These are phyloP conservation scores for Fusarium haematococcum DNA, from an alignment of 2,329 filamentous ascomycete species.

Conservation along the genomic window DNA sequence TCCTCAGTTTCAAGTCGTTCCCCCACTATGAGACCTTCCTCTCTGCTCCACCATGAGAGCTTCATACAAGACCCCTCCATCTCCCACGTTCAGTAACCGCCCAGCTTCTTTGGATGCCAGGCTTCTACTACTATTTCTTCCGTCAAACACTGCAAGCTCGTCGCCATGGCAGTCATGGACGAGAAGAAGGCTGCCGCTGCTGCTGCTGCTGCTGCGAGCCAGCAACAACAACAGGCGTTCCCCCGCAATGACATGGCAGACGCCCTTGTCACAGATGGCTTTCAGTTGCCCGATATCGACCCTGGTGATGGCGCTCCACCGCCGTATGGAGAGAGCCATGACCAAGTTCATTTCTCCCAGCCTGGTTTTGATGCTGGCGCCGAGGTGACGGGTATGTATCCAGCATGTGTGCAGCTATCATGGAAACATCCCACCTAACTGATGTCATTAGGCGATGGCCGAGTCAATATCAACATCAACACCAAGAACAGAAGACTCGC, in stretches of 20 bases:
- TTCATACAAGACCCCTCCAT: slow-evolving; percentile 9
- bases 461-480: slow-evolving; percentile 83
- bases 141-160: slow-evolving; percentile 1
- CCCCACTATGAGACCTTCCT: slow-evolving; percentile 4
- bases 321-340: slow-evolving; percentile 68
- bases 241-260: slow-evolving; percentile 37
- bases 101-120: slow-evolving; percentile 5
- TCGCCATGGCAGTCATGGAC: slow-evolving; percentile 44
- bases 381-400: slow-evolving; percentile 62
- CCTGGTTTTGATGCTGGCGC: slow-evolving; percentile 73
- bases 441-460: slow-evolving; percentile 71
- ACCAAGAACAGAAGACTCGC: slow-evolving; percentile 75
- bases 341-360: slow-evolving; percentile 70
- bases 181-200: slow-evolving; percentile 43
- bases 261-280: slow-evolving; percentile 53
- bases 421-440: slow-evolving; percentile 24
- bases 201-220: slow-evolving; percentile 37
- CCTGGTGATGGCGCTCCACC: slow-evolving; percentile 60
- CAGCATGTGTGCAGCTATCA: not conserved
- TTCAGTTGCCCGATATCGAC: slow-evolving; percentile 56
- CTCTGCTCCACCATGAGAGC: slow-evolving; percentile 8
- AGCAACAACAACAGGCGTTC: slow-evolving; percentile 28
- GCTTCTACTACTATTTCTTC: not conserved
- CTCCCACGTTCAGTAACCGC: not conserved
- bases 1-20: not conserved